A percentile compares a stretch with the other conserved stretches of the same genome.
phyloP scores from a whole-genome alignment of 441 rosid genomes.

The Populus trichocarpa region DNA sequence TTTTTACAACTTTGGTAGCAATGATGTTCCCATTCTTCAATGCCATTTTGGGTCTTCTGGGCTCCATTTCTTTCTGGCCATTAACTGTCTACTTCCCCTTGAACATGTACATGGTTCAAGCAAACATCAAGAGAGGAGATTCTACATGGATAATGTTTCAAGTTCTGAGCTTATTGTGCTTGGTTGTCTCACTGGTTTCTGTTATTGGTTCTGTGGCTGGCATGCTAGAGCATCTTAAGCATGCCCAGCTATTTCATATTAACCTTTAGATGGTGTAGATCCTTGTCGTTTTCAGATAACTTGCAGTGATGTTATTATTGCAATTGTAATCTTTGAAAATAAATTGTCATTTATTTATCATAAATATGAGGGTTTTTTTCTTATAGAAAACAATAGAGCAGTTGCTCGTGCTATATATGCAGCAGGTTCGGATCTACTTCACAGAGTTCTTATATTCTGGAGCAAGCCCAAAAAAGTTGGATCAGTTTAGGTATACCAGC shows the following conservation, averaged over 20 bases:
- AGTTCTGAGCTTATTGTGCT: slow-evolving; percentile 13
- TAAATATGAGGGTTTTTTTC: too few species aligned
- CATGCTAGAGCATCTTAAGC: slow-evolving; percentile 11
- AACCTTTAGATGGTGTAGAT: slow-evolving; percentile 1
- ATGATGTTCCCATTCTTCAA: slow-evolving; percentile 30
- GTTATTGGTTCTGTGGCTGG: slow-evolving; percentile 24
- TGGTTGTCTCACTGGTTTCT: slow-evolving; percentile 16
- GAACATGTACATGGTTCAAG: slow-evolving; percentile 24
- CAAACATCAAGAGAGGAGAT: slow-evolving; percentile 18
- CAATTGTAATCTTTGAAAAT: neutral
- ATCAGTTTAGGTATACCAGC: too few species aligned
- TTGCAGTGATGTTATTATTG: too few species aligned
- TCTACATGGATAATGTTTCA: slow-evolving; percentile 18
- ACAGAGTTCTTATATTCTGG: too few species aligned
- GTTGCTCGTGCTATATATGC: too few species aligned
- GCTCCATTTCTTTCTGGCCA: slow-evolving; percentile 29
- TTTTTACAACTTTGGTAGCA: slow-evolving; percentile 16
- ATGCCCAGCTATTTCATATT: slow-evolving; percentile 18
- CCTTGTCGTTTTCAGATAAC: neutral
- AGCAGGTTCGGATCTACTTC: too few species aligned
- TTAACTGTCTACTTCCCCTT: slow-evolving; percentile 21
- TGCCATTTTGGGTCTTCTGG: slow-evolving; percentile 24
- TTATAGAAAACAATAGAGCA: too few species aligned
- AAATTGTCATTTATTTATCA: too few species aligned
- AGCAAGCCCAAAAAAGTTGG: too few species aligned